These are phyloP conservation scores for Scheffersomyces segobiensis DNA, from an alignment of 1,139 yeast species.

Conservation along the genomic window DNA sequence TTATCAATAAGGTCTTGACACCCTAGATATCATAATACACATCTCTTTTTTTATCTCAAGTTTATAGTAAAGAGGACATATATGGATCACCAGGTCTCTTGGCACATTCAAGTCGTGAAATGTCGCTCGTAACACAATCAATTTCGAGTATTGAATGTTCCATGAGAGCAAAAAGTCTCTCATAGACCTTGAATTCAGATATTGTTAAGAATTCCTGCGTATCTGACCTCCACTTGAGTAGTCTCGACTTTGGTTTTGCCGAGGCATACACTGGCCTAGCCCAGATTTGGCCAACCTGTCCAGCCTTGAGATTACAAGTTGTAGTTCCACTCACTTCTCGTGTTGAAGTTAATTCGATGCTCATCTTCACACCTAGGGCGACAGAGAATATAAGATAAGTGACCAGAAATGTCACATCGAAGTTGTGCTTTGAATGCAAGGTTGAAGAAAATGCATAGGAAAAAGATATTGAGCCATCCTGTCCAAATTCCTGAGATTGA, in stretches of 20 bases:
- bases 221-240: constrained; percentile 10
- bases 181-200: constrained; percentile 12
- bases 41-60: neutral
- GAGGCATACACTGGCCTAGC: constrained; percentile 18
- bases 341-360: constrained; percentile 1
- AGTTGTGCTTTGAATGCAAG: neutral
- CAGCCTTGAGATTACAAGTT: constrained; percentile 16
- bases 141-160: constrained; percentile 11
- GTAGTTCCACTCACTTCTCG: constrained; percentile 12
- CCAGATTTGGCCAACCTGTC: constrained; percentile 22
- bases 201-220: constrained; percentile 10
- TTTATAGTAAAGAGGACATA: neutral
- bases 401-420: neutral
- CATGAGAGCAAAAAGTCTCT: constrained; percentile 12
- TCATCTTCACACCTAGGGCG: constrained; percentile 7
- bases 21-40: neutral
- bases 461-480: constrained; percentile 19
- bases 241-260: constrained; percentile 13
- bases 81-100: neutral
- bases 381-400: constrained; percentile 6
- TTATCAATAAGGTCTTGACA: neutral
- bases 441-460: constrained; percentile 4
- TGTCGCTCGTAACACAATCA: constrained; percentile 26
- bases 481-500: constrained; percentile 23
- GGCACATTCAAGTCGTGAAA: constrained; percentile 5